phyloP scores from a whole-genome alignment of 1,284 basidiomycete species.

The Ustilago shanxiensis region DNA sequence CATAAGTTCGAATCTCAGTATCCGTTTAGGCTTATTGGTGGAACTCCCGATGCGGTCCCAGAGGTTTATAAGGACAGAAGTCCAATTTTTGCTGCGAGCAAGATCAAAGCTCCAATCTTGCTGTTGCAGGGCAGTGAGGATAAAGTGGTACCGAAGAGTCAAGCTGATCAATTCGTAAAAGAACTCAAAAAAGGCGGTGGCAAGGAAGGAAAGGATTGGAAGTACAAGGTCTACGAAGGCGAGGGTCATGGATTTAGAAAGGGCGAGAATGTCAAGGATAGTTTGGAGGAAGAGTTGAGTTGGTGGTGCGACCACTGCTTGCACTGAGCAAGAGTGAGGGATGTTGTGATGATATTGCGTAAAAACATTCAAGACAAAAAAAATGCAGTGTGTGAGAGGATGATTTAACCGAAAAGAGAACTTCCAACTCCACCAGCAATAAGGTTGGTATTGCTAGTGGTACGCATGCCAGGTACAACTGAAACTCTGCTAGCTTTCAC shows the following conservation, averaged over 20 bases:
- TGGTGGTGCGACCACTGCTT: conserved; percentile 30
- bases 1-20: conserved; percentile 80
- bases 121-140: conserved; percentile 75
- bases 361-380: background rate
- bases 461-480: conserved; percentile 5
- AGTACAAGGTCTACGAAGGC: conserved; percentile 55
- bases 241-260: conserved; percentile 59
- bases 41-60: conserved; percentile 72
- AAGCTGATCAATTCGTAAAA: conserved; percentile 72
- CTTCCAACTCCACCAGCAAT: background rate
- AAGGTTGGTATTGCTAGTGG: background rate
- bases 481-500: conserved; percentile 33
- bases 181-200: conserved; percentile 41
- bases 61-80: conserved; percentile 74
- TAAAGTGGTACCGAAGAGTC: conserved; percentile 75
- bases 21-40: conserved; percentile 75
- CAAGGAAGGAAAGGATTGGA: conserved; percentile 14
- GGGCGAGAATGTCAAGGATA: conserved; percentile 35
- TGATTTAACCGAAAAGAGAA: conserved; percentile 10
- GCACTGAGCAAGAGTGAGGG: no score
- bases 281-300: conserved; percentile 29
- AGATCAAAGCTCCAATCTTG: conserved; percentile 74
- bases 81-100: conserved; percentile 74
- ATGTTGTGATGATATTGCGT: no score
- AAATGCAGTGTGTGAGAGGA: background rate